Percentiles rank a stretch among this genome's conserved stretches.
Conservation (phyloP, 106 monocot genomes). For the Posidonia australis region DNA sequence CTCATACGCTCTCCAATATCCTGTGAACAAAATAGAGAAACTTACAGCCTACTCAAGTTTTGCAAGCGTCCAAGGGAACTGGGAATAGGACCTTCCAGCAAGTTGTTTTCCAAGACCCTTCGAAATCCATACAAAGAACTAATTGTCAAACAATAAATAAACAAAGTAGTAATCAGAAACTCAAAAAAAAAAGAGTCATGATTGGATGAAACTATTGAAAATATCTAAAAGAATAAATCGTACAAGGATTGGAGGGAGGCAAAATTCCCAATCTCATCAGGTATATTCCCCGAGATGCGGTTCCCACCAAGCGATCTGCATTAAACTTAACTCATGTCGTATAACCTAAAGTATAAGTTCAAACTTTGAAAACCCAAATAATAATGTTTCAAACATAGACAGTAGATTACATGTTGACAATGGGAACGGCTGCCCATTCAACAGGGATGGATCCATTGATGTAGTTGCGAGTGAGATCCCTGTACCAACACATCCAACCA, state of each 20-base stretch:
- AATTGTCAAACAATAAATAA: background rate
- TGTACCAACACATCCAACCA: background rate
- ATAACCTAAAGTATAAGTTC: no score
- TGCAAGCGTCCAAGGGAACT: background rate
- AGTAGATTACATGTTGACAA: conserved; percentile 6
- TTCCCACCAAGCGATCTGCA: conserved; percentile 18
- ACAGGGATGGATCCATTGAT: conserved; percentile 15
- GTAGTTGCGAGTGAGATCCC: conserved; percentile 19
- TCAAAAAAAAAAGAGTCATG: background rate
- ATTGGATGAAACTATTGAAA: background rate
- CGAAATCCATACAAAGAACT: background rate
- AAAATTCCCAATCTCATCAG: conserved; percentile 14
- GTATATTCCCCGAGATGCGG: conserved; percentile 8
- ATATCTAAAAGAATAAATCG: background rate
- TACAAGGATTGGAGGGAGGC: conserved; percentile 14
- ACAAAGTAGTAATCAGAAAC: background rate
- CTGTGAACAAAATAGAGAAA: no score
- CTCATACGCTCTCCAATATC: background rate
- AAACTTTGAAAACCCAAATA: no score
- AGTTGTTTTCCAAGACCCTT: conserved; percentile 22
- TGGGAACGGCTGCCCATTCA: conserved; percentile 12
- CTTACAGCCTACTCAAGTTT: conserved; percentile 17
- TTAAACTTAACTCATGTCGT: no score
- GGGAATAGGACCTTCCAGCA: conserved; percentile 21
- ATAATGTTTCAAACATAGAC: no score